phyloP scores from a whole-genome alignment of 2,329 filamentous ascomycete genomes.

The Arthrobotrys pseudoclavata region DNA sequence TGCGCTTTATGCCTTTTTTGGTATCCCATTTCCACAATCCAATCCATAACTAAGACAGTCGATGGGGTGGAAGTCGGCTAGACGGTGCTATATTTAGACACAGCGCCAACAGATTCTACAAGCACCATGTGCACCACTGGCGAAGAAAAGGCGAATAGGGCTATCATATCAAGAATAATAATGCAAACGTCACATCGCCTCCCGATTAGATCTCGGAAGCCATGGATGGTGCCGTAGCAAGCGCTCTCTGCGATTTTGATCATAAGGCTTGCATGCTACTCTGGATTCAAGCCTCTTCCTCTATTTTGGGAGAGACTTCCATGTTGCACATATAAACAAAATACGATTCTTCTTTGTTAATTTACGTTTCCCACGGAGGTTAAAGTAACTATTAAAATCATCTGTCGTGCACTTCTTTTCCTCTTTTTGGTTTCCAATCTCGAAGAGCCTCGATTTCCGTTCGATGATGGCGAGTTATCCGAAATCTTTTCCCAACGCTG shows the following conservation, averaged over 20 bases:
- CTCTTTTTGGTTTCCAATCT: slow-evolving; percentile 20
- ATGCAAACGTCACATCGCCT: slow-evolving; percentile 52
- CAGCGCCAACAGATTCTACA: slow-evolving; percentile 54
- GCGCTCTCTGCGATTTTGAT: slow-evolving; percentile 35
- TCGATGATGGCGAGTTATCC: slow-evolving; percentile 39
- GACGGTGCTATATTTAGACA: slow-evolving; percentile 48
- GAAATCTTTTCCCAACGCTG: slow-evolving; percentile 34
- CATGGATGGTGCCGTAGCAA: slow-evolving; percentile 24
- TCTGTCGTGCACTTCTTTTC: slow-evolving; percentile 5
- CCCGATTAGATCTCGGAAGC: slow-evolving; percentile 28
- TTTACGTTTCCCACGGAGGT: slow-evolving; percentile 43
- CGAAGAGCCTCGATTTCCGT: slow-evolving; percentile 55
- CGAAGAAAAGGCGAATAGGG: slow-evolving; percentile 6
- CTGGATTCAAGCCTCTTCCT: neutral
- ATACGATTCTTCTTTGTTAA: slow-evolving; percentile 6
- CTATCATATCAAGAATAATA: neutral
- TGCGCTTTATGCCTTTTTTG: slow-evolving; percentile 7
- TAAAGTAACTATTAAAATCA: slow-evolving; percentile 35
- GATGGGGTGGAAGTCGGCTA: slow-evolving; percentile 4
- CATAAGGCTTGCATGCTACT: slow-evolving; percentile 24
- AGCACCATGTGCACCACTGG: slow-evolving; percentile 20
- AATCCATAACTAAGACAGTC: neutral
- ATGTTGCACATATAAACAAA: slow-evolving; percentile 3
- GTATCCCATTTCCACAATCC: slow-evolving; percentile 24
- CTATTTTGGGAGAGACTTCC: slow-evolving; percentile 43